Evolutionary conservation across 768 basidiomycete genomes (phyloP), one percentile per base, ranked within the genome.

Genomic region (Amanita muscaria): DNA sequence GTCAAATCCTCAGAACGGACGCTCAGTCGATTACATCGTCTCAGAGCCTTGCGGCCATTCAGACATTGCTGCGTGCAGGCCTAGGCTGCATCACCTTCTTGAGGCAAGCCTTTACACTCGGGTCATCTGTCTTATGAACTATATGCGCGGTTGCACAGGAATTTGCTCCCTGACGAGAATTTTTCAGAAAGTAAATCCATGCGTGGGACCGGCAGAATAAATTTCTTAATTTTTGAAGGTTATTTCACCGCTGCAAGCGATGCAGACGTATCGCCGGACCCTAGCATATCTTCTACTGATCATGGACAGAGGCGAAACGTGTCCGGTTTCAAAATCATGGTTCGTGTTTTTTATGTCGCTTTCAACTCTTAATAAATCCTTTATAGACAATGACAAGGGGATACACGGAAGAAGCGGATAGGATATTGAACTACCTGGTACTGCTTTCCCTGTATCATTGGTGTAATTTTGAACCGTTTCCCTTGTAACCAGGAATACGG

Each of bases 331-430:
- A 78, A 78, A 51, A 77, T 92, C 35, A 88, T 83, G 68, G 74
- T 72, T 31, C 14, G 29, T 45, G 9, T 5, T 21, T 33, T 18
- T 9, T 19, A 21, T 2, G n/a, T 10, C 8, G 16, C 14, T 15
- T 5, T 18, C 15, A 18, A 18, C 19, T n/a, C 33, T 21, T 36
- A 8, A 37, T 46, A 27, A 24, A 38, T 24, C 30, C 10, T 19
- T 46, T 22, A 18, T 32, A 75, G 75, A 73, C 72, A 10, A 76
- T 93, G 54, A 77, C 76, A 22, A 72, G 84, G 22, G 88, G 87
- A 4, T 83, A 79, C 54, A 85, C 88, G 7, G 78, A 81, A 40
- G 90, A 91, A 57, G 90, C 81, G 0, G 88, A 92, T 62, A 77
- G 73, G 51, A 70, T 93, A 31, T 63, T 91, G 30, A 82, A 93